Conservation (phyloP, 169 alveolate genomes). For the Cystoisospora suis region DNA sequence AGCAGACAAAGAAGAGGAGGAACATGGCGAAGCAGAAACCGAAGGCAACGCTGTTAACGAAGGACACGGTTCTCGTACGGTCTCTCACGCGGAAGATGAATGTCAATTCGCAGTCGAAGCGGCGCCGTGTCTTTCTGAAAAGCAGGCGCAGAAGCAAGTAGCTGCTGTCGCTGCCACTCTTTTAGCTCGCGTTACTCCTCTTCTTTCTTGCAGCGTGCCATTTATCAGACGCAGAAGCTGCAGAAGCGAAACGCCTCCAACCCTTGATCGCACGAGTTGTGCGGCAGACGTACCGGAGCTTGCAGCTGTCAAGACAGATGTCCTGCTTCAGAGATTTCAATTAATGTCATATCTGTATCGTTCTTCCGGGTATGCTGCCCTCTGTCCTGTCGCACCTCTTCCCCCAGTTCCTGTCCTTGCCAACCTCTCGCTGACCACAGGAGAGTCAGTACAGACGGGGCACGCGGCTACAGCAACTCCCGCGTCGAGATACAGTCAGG, state of each 20-base stretch:
- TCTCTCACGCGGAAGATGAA: no score
- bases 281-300: conserved; percentile 9
- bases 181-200: neutral
- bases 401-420: neutral
- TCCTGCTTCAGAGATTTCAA: conserved; percentile 12
- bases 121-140: no score
- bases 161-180: neutral
- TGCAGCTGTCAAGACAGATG: neutral
- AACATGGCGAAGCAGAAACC: no score
- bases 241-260: neutral
- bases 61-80: no score
- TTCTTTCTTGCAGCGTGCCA: neutral
- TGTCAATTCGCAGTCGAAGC: no score
- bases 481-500: neutral
- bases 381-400: neutral
- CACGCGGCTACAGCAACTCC: neutral
- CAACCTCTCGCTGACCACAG: neutral
- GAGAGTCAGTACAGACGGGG: neutral
- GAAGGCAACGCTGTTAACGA: no score
- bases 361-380: neutral
- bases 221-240: neutral
- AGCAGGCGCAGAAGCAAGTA: neutral
- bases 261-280: neutral
- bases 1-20: neutral
- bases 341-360: neutral